phyloP scores from a whole-genome alignment of 257 asterid species.

The Echium plantagineum region DNA sequence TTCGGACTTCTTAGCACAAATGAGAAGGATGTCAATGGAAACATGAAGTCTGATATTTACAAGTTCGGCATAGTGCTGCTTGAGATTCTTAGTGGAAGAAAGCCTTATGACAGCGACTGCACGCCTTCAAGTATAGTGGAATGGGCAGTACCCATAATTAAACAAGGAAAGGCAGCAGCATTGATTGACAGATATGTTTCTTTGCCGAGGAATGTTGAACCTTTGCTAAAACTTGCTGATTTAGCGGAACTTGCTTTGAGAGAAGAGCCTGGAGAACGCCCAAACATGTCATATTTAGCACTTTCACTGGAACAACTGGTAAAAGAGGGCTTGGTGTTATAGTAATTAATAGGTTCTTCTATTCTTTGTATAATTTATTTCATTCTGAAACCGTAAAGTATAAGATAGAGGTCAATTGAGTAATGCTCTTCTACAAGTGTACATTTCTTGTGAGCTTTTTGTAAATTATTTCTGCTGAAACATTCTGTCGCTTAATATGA shows the following conservation, averaged over 20 bases:
- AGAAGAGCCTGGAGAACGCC: constrained; percentile 51
- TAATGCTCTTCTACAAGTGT: constrained; percentile 51
- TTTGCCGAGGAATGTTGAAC: constrained; percentile 79
- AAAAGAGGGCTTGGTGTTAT: constrained; percentile 64
- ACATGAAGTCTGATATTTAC: constrained; percentile 54
- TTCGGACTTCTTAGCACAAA: constrained; percentile 52
- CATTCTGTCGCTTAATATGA: constrained; percentile 1
- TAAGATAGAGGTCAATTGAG: constrained; percentile 28
- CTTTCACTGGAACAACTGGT: constrained; percentile 49
- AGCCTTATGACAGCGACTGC: constrained; percentile 59
- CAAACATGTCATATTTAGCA: constrained; percentile 57
- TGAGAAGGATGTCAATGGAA: constrained; percentile 38
- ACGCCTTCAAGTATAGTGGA: constrained; percentile 58
- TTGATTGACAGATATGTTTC: constrained; percentile 56
- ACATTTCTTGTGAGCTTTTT: constrained; percentile 49
- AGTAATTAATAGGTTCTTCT: constrained; percentile 18
- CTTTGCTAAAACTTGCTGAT: constrained; percentile 80
- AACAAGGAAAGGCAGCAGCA: constrained; percentile 76
- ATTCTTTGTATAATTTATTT: constrained; percentile 18
- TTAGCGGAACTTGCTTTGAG: constrained; percentile 63
- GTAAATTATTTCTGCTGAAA: constrained; percentile 27
- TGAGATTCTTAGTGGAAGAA: constrained; percentile 84
- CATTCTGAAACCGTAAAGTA: constrained; percentile 16
- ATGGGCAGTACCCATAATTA: constrained; percentile 75
- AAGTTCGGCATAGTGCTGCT: constrained; percentile 78